These are phyloP conservation scores for Herpetomonas tarakana DNA, from an alignment of 208 protist genomes.

Conservation along the genomic window DNA sequence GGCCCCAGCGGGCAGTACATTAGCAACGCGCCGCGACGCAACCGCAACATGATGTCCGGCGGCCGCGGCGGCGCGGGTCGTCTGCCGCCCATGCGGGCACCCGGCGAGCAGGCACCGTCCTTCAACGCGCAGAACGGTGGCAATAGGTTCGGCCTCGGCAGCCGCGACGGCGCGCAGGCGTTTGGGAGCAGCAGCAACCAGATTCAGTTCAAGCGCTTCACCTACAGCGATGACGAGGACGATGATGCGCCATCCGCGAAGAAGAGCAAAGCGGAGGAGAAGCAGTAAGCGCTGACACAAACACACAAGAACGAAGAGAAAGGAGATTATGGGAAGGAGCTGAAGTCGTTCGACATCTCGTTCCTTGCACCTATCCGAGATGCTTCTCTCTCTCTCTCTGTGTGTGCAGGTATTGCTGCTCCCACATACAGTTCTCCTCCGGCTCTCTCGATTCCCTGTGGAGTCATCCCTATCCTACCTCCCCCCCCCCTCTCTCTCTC, in stretches of 20 bases:
- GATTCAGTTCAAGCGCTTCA: conserved; percentile 15
- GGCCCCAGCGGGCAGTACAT: conserved; percentile 1
- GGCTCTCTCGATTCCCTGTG: no score
- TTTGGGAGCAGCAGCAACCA: conserved; percentile 28
- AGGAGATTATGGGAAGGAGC: conserved; percentile 1
- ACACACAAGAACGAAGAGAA: background rate
- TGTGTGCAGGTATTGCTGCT: no score
- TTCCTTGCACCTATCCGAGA: no score
- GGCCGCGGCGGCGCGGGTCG: conserved; percentile 13
- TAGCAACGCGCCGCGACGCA: conserved; percentile 24
- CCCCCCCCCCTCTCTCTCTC: no score
- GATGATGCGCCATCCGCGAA: conserved; percentile 11
- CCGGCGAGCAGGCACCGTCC: conserved; percentile 24
- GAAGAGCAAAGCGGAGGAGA: conserved; percentile 10
- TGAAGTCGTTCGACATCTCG: conserved; percentile 13
- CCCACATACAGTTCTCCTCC: no score
- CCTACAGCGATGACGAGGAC: conserved; percentile 59
- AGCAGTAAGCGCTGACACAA: conserved; percentile 13
- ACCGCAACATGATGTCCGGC: conserved; percentile 28
- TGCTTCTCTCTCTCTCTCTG: no score
- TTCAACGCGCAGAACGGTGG: conserved; percentile 12
- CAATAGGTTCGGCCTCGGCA: conserved; percentile 42
- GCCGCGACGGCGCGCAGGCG: conserved; percentile 18
- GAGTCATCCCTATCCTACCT: no score
- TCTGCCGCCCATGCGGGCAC: conserved; percentile 42